Evolutionary conservation across 345 rosid genomes (phyloP).

Genomic region (Pseudoturritis turrita): DNA sequence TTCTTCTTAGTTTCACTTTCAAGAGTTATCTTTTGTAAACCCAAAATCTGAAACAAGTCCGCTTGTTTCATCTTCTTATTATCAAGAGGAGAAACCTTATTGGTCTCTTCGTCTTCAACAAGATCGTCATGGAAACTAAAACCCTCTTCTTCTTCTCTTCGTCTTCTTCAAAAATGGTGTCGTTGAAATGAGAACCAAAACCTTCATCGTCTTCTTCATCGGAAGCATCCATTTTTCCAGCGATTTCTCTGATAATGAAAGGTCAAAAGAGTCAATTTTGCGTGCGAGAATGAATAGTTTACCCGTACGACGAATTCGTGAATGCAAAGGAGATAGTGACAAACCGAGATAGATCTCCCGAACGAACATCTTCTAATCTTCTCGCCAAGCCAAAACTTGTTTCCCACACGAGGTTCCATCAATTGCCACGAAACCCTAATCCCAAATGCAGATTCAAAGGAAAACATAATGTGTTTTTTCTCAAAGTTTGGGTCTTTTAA

Average conservation of each 20-base stretch:
- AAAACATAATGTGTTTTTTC: too few relatives aligned
- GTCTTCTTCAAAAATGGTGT: slow-evolving; percentile 1
- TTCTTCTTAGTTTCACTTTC: slow-evolving; percentile 31
- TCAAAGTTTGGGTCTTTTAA: too few relatives aligned
- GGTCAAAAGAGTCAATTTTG: slow-evolving; percentile 26
- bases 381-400: too few relatives aligned
- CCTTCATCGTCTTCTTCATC: slow-evolving; percentile 20
- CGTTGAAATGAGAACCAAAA: slow-evolving; percentile 15
- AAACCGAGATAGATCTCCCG: too few relatives aligned
- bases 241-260: slow-evolving; percentile 4
- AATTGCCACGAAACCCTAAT: too few relatives aligned
- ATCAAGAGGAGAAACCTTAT: background rate
- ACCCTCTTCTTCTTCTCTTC: slow-evolving; percentile 31
- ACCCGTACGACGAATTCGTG: too few relatives aligned
- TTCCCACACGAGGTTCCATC: too few relatives aligned
- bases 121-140: slow-evolving; percentile 75
- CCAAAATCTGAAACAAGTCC: slow-evolving; percentile 57
- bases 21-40: slow-evolving; percentile 34
- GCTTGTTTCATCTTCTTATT: slow-evolving; percentile 23
- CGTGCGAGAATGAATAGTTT: slow-evolving; percentile 2
- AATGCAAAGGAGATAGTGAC: too few relatives aligned
- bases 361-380: too few relatives aligned
- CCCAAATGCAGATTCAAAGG: too few relatives aligned
- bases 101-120: slow-evolving; percentile 18
- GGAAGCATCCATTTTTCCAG: background rate